These are phyloP conservation scores for Neurospora terricola DNA, from an alignment of 495 filamentous ascomycete genomes.

Conservation along the genomic window DNA sequence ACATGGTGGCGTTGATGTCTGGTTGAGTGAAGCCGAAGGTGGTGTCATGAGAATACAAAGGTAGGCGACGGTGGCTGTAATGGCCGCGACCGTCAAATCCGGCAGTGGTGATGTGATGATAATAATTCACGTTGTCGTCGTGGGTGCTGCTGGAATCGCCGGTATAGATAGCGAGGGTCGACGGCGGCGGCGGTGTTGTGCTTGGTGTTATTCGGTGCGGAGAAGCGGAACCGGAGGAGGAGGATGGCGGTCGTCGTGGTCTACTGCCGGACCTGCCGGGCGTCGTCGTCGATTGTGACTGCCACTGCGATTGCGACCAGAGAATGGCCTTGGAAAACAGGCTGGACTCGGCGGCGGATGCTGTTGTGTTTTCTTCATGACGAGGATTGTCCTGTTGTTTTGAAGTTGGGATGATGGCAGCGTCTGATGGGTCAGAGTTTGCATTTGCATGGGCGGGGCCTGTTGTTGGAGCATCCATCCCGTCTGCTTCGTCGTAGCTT, in stretches of 20 bases:
- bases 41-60: neutral
- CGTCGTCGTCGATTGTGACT: neutral
- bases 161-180: neutral
- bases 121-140: neutral
- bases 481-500: neutral
- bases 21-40: neutral
- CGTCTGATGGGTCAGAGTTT: neutral
- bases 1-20: neutral
- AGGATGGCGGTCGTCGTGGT: neutral
- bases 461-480: neutral
- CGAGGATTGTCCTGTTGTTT: neutral
- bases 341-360: neutral
- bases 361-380: neutral
- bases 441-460: neutral
- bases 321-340: neutral
- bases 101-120: neutral
- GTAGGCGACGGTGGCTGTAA: neutral
- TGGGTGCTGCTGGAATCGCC: neutral
- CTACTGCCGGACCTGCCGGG: neutral
- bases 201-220: neutral
- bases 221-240: neutral
- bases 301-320: neutral
- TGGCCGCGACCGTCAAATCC: neutral
- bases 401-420: neutral
- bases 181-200: neutral